Percentiles rank a stretch among this genome's conserved stretches.
These are phyloP conservation scores for Mucuna pruriens DNA, from an alignment of 306 rosid genomes.

Conservation along the genomic window DNA sequence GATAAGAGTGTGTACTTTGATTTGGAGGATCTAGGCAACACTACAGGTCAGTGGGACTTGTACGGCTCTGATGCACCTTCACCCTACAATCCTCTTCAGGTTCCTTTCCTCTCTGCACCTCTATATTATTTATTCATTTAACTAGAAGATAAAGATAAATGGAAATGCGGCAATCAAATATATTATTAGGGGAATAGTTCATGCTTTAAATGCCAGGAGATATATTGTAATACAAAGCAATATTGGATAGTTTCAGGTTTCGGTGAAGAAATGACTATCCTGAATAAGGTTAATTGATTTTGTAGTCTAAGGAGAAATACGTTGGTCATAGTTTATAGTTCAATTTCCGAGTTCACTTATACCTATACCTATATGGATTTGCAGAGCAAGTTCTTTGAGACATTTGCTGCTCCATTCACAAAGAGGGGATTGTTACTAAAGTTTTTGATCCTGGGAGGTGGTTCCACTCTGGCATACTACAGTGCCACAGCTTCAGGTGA, in stretches of 20 bases:
- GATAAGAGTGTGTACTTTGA: constrained; percentile 95
- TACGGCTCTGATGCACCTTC: constrained; percentile 96
- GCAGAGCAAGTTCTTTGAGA: constrained; percentile 91
- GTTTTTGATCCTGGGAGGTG: constrained; percentile 91
- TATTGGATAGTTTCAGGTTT: too few species aligned
- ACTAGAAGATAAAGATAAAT: not conserved
- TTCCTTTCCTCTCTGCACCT: not conserved
- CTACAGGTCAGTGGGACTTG: constrained; percentile 97
- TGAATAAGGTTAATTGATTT: too few species aligned
- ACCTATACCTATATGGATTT: too few species aligned
- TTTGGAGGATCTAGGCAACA: constrained; percentile 91
- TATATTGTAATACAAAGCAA: too few species aligned
- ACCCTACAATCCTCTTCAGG: constrained; percentile 98
- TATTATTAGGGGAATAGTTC: too few species aligned
- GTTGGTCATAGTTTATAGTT: too few species aligned
- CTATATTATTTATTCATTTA: not conserved
- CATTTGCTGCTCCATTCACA: constrained; percentile 86
- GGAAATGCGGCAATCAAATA: too few species aligned
- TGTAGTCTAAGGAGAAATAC: too few species aligned
- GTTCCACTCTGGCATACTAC: constrained; percentile 73
- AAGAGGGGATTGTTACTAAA: constrained; percentile 87
- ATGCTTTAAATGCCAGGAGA: too few species aligned
- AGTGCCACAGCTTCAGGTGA: constrained; percentile 87
- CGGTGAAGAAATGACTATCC: too few species aligned
- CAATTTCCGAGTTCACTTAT: too few species aligned